Evolutionary conservation across 2,329 filamentous ascomycete genomes (phyloP).

Genomic region (Trichophyton schoenleinii): DNA sequence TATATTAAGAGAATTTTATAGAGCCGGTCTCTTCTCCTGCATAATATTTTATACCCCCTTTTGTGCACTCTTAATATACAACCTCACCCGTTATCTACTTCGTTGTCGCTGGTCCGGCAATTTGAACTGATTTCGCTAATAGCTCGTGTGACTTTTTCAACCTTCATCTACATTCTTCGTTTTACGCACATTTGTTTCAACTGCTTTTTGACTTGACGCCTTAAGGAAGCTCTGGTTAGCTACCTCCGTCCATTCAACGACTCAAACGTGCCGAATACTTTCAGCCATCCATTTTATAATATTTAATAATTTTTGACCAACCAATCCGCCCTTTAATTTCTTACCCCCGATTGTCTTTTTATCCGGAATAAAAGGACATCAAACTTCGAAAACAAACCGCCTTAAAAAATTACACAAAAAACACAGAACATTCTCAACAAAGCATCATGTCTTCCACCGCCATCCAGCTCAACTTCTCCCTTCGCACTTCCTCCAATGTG

Average conservation of each 20-base stretch:
- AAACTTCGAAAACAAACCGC: background rate
- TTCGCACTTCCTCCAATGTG: slow-evolving; percentile 90
- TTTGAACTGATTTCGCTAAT: slow-evolving; percentile 8
- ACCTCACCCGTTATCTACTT: slow-evolving; percentile 4
- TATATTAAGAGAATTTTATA: slow-evolving; percentile 15
- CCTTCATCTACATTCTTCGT: background rate
- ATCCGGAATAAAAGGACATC: background rate
- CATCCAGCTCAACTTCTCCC: slow-evolving; percentile 87
- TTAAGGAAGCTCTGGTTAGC: slow-evolving; percentile 8
- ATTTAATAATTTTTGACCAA: slow-evolving; percentile 3
- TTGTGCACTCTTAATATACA: slow-evolving; percentile 11
- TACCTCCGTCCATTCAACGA: slow-evolving; percentile 1
- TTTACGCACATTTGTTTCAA: background rate
- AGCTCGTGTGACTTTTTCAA: slow-evolving; percentile 12
- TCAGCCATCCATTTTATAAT: background rate
- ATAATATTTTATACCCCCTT: slow-evolving; percentile 1
- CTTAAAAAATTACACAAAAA: slow-evolving; percentile 3
- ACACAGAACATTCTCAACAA: background rate
- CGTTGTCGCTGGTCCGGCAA: slow-evolving; percentile 14
- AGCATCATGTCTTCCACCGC: slow-evolving; percentile 52
- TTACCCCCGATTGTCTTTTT: background rate
- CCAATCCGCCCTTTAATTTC: background rate
- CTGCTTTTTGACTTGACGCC: background rate
- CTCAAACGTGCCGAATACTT: background rate
- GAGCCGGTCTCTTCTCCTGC: slow-evolving; percentile 4